Conservation (phyloP, 441 rosid genomes). For the Melastoma candidum region DNA sequence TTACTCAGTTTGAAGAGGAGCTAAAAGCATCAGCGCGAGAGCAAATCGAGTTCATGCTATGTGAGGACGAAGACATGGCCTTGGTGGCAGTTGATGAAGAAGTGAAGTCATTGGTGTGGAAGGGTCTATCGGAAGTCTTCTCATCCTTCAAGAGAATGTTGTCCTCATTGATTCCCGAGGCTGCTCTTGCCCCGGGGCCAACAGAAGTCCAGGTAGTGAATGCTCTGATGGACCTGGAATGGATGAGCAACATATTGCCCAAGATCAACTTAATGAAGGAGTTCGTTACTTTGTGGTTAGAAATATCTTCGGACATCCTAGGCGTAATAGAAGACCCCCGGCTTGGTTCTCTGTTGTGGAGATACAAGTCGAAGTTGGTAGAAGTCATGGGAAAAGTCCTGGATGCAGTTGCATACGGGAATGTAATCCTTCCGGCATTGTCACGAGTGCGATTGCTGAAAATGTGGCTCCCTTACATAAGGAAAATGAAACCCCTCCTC, state of each 20-base stretch:
- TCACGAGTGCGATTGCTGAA: slow-evolving; percentile 42
- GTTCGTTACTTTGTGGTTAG: slow-evolving; percentile 59
- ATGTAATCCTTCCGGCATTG: slow-evolving; percentile 51
- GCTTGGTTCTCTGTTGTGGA: slow-evolving; percentile 49
- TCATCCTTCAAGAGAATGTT: slow-evolving; percentile 41
- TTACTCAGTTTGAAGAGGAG: slow-evolving; percentile 51
- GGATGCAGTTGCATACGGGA: slow-evolving; percentile 87
- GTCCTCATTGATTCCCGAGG: slow-evolving; percentile 33
- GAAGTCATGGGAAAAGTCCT: slow-evolving; percentile 70
- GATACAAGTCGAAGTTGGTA: slow-evolving; percentile 56
- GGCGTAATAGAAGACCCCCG: slow-evolving; percentile 39
- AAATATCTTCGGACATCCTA: slow-evolving; percentile 40
- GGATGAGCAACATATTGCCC: slow-evolving; percentile 58
- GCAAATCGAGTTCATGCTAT: slow-evolving; percentile 81
- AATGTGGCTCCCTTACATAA: slow-evolving; percentile 75
- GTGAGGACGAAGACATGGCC: slow-evolving; percentile 50
- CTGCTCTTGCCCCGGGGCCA: slow-evolving; percentile 21
- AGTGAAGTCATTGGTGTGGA: slow-evolving; percentile 45
- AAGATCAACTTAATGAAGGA: slow-evolving; percentile 77
- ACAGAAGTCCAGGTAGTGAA: slow-evolving; percentile 30
- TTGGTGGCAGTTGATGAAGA: slow-evolving; percentile 50
- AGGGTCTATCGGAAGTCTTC: slow-evolving; percentile 40
- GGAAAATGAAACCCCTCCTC: slow-evolving; percentile 60
- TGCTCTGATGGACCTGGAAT: slow-evolving; percentile 47
- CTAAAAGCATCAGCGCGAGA: slow-evolving; percentile 81